Percentiles rank a stretch among this genome's conserved stretches.
These are phyloP conservation scores for Fusarium pininemorale DNA, from an alignment of 2,329 filamentous ascomycete genomes.

Conservation along the genomic window DNA sequence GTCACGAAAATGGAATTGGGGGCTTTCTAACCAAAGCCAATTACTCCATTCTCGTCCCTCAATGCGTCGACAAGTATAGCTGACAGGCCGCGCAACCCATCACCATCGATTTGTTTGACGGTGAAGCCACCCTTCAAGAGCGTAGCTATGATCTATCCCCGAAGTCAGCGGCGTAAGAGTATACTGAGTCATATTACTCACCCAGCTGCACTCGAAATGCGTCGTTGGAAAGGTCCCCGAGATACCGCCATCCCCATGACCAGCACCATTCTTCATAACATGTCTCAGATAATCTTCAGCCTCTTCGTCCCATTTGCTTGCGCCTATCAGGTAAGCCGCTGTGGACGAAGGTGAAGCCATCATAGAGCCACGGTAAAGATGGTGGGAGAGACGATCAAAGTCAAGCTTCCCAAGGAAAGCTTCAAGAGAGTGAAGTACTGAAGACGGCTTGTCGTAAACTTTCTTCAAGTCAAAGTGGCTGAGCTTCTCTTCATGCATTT, in stretches of 20 bases:
- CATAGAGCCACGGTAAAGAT: background rate
- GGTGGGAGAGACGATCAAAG: background rate
- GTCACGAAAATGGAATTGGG: accelerated
- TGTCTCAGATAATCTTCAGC: background rate
- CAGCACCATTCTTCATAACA: background rate
- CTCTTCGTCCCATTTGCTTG: background rate
- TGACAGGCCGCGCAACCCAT: background rate
- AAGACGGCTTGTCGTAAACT: background rate
- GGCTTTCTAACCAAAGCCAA: background rate
- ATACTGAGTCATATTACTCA: background rate
- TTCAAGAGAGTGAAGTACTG: background rate
- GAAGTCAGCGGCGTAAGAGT: accelerated
- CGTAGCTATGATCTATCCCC: background rate
- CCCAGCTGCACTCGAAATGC: constrained; percentile 3
- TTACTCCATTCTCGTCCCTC: background rate
- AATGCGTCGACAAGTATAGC: accelerated
- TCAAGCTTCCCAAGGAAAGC: background rate
- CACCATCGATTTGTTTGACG: background rate
- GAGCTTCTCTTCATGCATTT: background rate
- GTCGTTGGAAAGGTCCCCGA: background rate
- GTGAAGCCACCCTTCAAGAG: background rate
- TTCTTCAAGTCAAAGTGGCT: background rate
- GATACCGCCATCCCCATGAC: background rate
- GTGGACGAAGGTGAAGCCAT: background rate
- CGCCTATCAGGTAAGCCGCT: background rate